These are phyloP conservation scores for Porpolomopsis calyptriformis DNA, from an alignment of 768 basidiomycete species.

Conservation along the genomic window DNA sequence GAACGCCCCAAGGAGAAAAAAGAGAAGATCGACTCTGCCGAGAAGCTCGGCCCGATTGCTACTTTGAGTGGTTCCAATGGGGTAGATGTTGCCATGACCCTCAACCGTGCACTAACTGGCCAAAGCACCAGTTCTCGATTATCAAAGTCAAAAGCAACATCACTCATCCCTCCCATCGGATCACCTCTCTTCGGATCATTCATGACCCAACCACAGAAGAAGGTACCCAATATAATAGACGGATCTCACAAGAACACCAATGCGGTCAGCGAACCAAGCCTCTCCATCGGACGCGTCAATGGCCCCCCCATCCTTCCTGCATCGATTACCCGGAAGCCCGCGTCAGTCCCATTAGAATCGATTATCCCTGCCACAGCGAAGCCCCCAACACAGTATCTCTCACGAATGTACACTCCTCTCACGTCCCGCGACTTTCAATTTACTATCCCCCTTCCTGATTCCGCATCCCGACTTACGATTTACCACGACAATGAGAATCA, in stretches of 20 bases:
- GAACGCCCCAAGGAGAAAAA: conserved; percentile 41
- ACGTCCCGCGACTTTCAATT: conserved; percentile 69
- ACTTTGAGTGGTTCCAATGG: conserved; percentile 33
- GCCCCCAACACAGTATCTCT: conserved; percentile 78
- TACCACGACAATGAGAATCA: conserved; percentile 42
- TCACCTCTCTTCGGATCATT: conserved; percentile 56
- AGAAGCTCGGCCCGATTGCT: conserved; percentile 29
- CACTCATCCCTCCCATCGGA: conserved; percentile 33
- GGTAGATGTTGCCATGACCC: conserved; percentile 32
- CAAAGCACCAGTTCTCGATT: conserved; percentile 23
- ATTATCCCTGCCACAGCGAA: conserved; percentile 74
- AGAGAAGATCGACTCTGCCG: conserved; percentile 15
- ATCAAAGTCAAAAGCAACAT: conserved; percentile 25
- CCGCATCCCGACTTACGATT: conserved; percentile 44
- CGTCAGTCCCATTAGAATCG: conserved; percentile 63
- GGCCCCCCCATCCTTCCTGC: conserved; percentile 8
- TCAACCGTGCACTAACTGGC: conserved; percentile 37
- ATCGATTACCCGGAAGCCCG: conserved; percentile 19
- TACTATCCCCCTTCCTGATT: conserved; percentile 47
- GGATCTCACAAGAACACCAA: conserved; percentile 13
- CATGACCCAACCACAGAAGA: conserved; percentile 41
- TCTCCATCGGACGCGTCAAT: conserved; percentile 24
- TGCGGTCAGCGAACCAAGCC: conserved; percentile 13
- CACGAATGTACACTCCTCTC: conserved; percentile 61
- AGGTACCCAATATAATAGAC: conserved; percentile 19